These are phyloP conservation scores for Lactarius sp. DNA, from an alignment of 768 basidiomycete species.

Conservation along the genomic window DNA sequence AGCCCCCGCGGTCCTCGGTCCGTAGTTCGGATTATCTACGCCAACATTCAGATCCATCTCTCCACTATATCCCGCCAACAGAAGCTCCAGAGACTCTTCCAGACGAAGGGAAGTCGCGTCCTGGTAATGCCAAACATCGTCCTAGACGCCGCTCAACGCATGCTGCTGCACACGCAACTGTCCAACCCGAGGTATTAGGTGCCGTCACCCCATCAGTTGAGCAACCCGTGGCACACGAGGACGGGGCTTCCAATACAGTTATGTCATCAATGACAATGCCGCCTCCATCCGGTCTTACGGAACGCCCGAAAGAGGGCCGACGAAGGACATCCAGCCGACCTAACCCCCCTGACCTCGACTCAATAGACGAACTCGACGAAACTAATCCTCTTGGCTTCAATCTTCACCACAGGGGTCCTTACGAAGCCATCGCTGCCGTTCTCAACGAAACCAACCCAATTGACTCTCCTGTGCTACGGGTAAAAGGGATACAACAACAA, in stretches of 20 bases:
- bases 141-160: constrained; percentile 11
- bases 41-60: constrained; percentile 5
- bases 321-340: constrained; percentile 30
- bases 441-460: constrained; percentile 18
- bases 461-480: constrained; percentile 16
- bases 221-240: background rate
- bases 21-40: background rate
- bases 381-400: constrained; percentile 60
- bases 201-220: background rate
- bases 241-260: background rate
- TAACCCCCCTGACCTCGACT: constrained; percentile 45
- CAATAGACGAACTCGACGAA: constrained; percentile 76
- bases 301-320: constrained; percentile 26
- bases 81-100: background rate
- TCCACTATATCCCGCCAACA: background rate
- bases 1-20: background rate
- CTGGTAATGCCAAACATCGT: constrained; percentile 4
- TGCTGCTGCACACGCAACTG: background rate
- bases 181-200: background rate
- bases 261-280: constrained; percentile 13
- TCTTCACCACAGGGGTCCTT: constrained; percentile 71
- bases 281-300: constrained; percentile 11
- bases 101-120: constrained; percentile 1
- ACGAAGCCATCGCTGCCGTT: constrained; percentile 48
- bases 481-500: constrained; percentile 14